Conservation (phyloP, 345 rosid genomes). For the Excoecaria agallocha region DNA sequence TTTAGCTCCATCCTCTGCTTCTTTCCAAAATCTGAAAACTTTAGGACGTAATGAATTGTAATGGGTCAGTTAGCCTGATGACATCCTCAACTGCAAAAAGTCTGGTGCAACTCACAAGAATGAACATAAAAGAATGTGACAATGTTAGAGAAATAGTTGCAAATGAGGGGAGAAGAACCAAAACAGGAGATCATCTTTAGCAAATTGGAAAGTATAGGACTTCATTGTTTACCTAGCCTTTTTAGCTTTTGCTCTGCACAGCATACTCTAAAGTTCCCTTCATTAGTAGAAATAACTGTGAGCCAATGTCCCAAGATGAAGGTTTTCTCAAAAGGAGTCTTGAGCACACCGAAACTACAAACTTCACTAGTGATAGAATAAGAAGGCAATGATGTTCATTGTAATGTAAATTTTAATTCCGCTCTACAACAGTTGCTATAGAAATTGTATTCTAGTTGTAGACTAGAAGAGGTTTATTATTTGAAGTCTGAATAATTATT, state of each 20-base stretch:
- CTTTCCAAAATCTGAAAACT: slow-evolving; percentile 12
- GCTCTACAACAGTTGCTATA: background rate
- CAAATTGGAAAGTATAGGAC: slow-evolving; percentile 11
- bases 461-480: too few species aligned
- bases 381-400: background rate
- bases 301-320: background rate
- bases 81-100: slow-evolving; percentile 17
- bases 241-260: background rate
- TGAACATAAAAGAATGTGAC: slow-evolving; percentile 23
- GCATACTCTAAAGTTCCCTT: background rate
- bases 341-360: background rate
- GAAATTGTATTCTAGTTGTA: background rate
- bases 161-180: slow-evolving; percentile 3
- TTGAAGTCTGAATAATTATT: too few species aligned
- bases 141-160: slow-evolving; percentile 14
- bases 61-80: slow-evolving; percentile 9
- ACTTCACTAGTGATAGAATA: background rate
- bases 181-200: slow-evolving; percentile 13
- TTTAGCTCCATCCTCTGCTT: slow-evolving; percentile 12
- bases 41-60: slow-evolving; percentile 11
- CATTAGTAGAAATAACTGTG: background rate
- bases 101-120: slow-evolving; percentile 14
- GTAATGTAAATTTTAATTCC: background rate
- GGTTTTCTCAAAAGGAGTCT: background rate
- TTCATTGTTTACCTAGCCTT: slow-evolving; percentile 17